phyloP scores from a whole-genome alignment of 495 filamentous ascomycete genomes.

The Penicillium goetzii region DNA sequence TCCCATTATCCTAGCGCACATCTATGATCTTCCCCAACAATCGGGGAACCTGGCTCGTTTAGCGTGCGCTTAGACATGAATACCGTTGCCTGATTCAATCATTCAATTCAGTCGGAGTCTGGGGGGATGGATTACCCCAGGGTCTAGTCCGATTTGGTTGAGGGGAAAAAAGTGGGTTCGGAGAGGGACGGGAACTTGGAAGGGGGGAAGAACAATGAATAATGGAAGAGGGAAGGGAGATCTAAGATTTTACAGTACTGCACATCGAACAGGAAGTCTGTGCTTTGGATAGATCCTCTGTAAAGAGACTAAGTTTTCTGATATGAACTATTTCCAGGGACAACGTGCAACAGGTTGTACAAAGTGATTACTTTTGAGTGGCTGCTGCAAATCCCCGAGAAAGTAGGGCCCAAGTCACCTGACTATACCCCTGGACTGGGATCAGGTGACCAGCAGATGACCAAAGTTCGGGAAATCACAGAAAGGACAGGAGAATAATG shows the following conservation, averaged over 20 bases:
- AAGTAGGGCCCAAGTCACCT: not conserved
- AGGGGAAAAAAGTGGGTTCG: not conserved
- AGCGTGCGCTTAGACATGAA: slow-evolving; percentile 13
- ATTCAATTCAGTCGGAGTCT: too few relatives aligned
- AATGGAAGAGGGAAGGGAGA: not conserved
- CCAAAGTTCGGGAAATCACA: too few relatives aligned
- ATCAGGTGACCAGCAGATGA: not conserved
- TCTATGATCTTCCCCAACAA: slow-evolving; percentile 24
- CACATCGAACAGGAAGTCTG: not conserved
- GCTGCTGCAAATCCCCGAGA: not conserved
- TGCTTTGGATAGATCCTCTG: not conserved
- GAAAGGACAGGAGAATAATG: not conserved
- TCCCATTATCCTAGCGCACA: slow-evolving; percentile 9
- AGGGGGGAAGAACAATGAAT: too few relatives aligned
- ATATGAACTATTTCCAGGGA: too few relatives aligned
- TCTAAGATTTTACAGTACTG: not conserved
- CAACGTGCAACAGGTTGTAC: not conserved
- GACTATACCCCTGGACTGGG: not conserved
- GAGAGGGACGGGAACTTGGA: not conserved
- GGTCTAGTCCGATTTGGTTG: not conserved
- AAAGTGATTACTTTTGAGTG: not conserved
- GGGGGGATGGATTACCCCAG: not conserved
- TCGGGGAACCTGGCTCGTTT: slow-evolving; percentile 6
- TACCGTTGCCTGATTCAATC: slow-evolving; percentile 4
- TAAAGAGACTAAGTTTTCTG: not conserved